A percentile compares a stretch with the other conserved stretches of the same genome.
Evolutionary conservation across 805 yeast genomes (phyloP).

Genomic region (Komagataella pseudopastoris): DNA sequence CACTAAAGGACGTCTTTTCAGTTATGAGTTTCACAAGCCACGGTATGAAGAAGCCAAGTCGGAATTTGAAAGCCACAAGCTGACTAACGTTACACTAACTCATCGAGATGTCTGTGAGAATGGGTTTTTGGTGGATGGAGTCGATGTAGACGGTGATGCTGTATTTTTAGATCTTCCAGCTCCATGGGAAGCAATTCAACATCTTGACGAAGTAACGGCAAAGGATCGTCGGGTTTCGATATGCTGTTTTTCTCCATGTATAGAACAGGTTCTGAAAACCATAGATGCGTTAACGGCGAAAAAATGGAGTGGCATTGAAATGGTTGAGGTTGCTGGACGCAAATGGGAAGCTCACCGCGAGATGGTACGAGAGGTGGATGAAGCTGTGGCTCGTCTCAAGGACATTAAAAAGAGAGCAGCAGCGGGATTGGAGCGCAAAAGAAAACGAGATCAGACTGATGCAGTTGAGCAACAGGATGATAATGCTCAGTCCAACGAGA

Average conservation of each 20-base stretch:
- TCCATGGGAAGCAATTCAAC: constrained; percentile 92
- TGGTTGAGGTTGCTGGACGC: constrained; percentile 80
- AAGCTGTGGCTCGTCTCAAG: constrained; percentile 64
- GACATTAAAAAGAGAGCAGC: constrained; percentile 66
- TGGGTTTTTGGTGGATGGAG: constrained; percentile 50
- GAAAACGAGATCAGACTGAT: constrained; percentile 3
- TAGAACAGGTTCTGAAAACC: constrained; percentile 89
- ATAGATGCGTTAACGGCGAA: constrained; percentile 56
- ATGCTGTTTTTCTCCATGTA: constrained; percentile 96
- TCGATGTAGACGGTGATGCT: constrained; percentile 38
- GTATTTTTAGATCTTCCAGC: constrained; percentile 89
- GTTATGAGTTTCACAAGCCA: constrained; percentile 85
- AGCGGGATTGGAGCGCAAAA: constrained; percentile 35
- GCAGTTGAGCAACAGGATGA: not conserved
- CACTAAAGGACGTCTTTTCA: constrained; percentile 47
- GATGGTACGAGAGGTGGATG: constrained; percentile 72
- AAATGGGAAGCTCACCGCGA: constrained; percentile 85
- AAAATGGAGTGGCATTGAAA: constrained; percentile 81
- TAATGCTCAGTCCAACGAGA: not conserved
- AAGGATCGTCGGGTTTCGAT: constrained; percentile 42
- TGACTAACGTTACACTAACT: constrained; percentile 47
- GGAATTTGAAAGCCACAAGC: constrained; percentile 67
- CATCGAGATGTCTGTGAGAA: constrained; percentile 88
- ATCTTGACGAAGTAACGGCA: constrained; percentile 46
- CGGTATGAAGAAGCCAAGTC: constrained; percentile 64